Base-by-base conservation (phyloP, 2,329 filamentous ascomycete species). In the Fusarium compactum region DNA sequence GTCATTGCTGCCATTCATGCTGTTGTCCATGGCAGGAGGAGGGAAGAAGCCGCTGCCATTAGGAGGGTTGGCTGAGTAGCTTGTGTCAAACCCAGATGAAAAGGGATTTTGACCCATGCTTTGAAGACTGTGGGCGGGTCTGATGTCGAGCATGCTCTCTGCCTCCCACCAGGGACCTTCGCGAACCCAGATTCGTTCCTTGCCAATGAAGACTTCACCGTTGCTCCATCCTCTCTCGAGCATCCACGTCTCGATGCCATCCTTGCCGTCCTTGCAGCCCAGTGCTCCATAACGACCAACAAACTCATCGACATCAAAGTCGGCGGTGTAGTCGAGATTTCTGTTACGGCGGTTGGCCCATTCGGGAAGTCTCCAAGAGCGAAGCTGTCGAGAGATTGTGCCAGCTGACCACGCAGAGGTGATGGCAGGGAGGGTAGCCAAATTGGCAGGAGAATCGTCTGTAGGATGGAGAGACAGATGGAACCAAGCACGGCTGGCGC, bases 171-270 rank as follows among this genome's bases (percentile, higher is more conserved):
- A 99, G 4, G 95, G 92, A 61, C 85, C 87, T 80, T 99, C 96
- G 52, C 95, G 89, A 84, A 98, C 95, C 96, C 96, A 99, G 44
- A 99, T 90, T 32, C 96, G 92, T 80, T 98, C 94, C 62, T 90
- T 91, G 58, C 96, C 96, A 32, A 98, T 85, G 8, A 97, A 90
- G 3, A 98, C 94, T 81, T 98, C 96, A 41, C 96, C 96, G 74
- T 99, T 99, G 82, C 94, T 98, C 96, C 96, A 99, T 3, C 96
- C 96, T 62, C 96, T 90, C 81, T 98, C 95, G 52, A 98, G 86
- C 62, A 97, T 87, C 94, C 95, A 99, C 75, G 88, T 97, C 77
- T 98, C 94, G 56, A 98, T 94, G 50, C 95, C 96, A 68, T 99
- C 96, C 68, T 90, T 90, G 60, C 96, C 96, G 70, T 97, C 94